These are phyloP conservation scores for Dryadomyces quercivorus DNA, from an alignment of 2,329 filamentous ascomycete genomes.

Conservation along the genomic window DNA sequence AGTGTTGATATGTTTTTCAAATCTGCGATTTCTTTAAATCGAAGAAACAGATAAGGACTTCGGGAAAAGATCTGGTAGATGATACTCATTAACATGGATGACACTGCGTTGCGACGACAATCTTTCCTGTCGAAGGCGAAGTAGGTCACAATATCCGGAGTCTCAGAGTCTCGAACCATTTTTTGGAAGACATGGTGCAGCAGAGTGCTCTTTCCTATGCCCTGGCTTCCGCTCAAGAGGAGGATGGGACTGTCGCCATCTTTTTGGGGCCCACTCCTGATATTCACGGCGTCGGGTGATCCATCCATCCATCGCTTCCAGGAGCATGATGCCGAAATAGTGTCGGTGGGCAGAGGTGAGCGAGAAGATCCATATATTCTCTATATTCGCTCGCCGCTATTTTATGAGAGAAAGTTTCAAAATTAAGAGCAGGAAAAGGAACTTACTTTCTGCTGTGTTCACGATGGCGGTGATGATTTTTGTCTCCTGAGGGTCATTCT, in stretches of 20 bases:
- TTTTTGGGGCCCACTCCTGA: not conserved
- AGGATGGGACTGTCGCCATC: not conserved
- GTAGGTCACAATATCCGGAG: not conserved
- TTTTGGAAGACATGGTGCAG: not conserved
- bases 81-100: not conserved
- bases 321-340: not conserved
- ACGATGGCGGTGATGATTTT: not conserved
- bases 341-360: not conserved
- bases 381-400: not conserved
- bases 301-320: not conserved
- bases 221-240: not conserved
- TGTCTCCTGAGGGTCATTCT: not conserved
- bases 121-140: not conserved
- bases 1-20: not conserved
- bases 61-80: not conserved
- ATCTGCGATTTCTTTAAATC: not conserved
- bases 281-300: not conserved
- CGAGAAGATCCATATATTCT: not conserved
- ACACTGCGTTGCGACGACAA: not conserved
- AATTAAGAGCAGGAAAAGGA: not conserved
- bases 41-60: not conserved
- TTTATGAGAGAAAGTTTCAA: not conserved
- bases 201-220: not conserved
- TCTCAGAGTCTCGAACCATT: not conserved
- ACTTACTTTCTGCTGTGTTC: not conserved